Conservation (phyloP, 2,329 filamentous ascomycete genomes). For the Ophiostoma sp. region DNA sequence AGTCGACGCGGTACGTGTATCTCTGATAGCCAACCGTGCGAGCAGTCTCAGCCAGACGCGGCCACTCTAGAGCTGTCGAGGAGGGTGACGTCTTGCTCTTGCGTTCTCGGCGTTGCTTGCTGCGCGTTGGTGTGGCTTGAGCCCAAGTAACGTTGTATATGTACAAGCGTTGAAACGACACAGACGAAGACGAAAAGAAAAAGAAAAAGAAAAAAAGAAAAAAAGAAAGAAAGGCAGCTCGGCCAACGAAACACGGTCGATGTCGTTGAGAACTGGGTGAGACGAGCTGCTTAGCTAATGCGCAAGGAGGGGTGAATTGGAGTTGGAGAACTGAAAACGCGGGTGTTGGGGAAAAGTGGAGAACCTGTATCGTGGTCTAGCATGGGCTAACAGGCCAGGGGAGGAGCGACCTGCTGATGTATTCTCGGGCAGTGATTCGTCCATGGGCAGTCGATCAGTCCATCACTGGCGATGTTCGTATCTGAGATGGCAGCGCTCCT, state of each 20-base stretch:
- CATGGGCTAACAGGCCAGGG: not conserved
- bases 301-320: too few relatives aligned
- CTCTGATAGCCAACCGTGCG: too few relatives aligned
- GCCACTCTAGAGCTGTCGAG: too few relatives aligned
- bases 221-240: not conserved
- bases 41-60: too few relatives aligned
- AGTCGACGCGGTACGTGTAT: not conserved
- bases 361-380: too few relatives aligned
- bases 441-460: not conserved
- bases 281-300: too few relatives aligned
- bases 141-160: conserved; percentile 14
- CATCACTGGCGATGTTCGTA: not conserved
- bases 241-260: too few relatives aligned
- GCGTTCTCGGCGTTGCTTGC: too few relatives aligned
- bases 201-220: not conserved
- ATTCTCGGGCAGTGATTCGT: conserved; percentile 21
- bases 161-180: not conserved
- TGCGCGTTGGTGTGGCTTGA: not conserved
- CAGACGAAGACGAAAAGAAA: not conserved
- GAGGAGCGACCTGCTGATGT: conserved; percentile 19
- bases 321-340: too few relatives aligned
- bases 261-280: too few relatives aligned
- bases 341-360: not conserved
- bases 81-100: too few relatives aligned
- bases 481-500: not conserved